A percentile compares a stretch with the other conserved stretches of the same genome.
These are phyloP conservation scores for Dimocarpus longan DNA, from an alignment of 345 rosid genomes.

Conservation along the genomic window DNA sequence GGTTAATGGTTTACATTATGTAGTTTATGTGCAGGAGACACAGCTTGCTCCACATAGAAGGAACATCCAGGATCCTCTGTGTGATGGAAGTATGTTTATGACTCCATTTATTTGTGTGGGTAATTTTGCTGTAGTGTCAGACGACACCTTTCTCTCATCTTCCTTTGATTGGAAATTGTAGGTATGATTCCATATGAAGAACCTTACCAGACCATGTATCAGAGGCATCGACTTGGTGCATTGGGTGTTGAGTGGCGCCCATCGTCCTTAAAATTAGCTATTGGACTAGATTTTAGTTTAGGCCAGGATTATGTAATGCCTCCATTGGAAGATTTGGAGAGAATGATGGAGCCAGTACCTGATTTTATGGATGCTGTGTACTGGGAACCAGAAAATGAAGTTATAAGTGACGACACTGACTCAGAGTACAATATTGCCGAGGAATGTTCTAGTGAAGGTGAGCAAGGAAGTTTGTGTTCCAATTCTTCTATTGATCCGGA, in stretches of 20 bases:
- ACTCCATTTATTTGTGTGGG: constrained; percentile 27
- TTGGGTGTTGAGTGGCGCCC: constrained; percentile 91
- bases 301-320: constrained; percentile 89
- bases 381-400: constrained; percentile 92
- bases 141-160: constrained; percentile 5
- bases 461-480: constrained; percentile 62
- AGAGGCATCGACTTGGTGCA: constrained; percentile 91
- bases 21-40: constrained; percentile 71
- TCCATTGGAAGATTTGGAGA: constrained; percentile 86
- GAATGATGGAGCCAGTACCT: constrained; percentile 77
- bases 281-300: constrained; percentile 83
- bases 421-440: constrained; percentile 86
- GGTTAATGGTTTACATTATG: constrained; percentile 11
- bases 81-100: constrained; percentile 76
- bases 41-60: constrained; percentile 84
- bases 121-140: constrained; percentile 24
- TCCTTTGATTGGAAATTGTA: constrained; percentile 37
- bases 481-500: constrained; percentile 67
- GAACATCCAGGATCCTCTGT: constrained; percentile 92
- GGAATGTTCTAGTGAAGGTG: constrained; percentile 73
- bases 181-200: constrained; percentile 97
- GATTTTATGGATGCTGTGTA: constrained; percentile 87
- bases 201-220: constrained; percentile 93
- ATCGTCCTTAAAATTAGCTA: constrained; percentile 61
- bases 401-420: constrained; percentile 79